Base-by-base conservation (phyloP, 192 early-diverging fungal species). In the Pilobolus umbonatus region DNA sequence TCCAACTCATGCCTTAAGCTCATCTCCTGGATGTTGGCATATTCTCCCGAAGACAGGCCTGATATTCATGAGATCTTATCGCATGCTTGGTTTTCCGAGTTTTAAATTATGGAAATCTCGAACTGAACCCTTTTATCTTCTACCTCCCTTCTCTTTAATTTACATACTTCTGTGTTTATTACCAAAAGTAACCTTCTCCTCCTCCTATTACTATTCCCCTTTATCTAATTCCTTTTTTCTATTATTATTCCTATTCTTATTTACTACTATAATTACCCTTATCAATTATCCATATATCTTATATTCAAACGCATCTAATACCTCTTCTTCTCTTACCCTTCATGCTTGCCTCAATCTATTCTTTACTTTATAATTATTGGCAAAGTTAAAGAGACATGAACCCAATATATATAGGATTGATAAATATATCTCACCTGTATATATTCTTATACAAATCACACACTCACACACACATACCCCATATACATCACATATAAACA, bases 21-120 rank as follows among this genome's bases (percentile, higher is more conserved):
- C 19, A 48, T 92, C 62, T 71, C 75, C 28, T 71, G 80, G 52
- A 85, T 92, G 85, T 61, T 92, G 43, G 73, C 76, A 34, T 85
- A 82, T 64, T 61, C 77, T 48, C 76, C 81, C 8, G 68, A 70
- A 5, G 62, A 69, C 32, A 77, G 90, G 15, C 80, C 82, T 2
- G 84, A 79, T 8, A 74, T 89, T 48, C 62, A 73, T 19, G 83
- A 92, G 52, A 71, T 91, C 12, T 53, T 76, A 1, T 61, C 59
- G 9, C 84, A 87, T 60, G 69, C 75, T 31, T 88, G 87, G 87
- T 34, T 88, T 38, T 47, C 35, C 30, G 61, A 69, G 17, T 42
- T 50, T 39, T 68, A 48, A 52, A 21, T 42, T 45, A 56, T 31
- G 28, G 29, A 42, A 38, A 42, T 22, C 39, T 43, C 54, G 21